Base-by-base conservation (phyloP, 225 moss, liverwort and hornwort species). In the Polytrichum formosum region DNA sequence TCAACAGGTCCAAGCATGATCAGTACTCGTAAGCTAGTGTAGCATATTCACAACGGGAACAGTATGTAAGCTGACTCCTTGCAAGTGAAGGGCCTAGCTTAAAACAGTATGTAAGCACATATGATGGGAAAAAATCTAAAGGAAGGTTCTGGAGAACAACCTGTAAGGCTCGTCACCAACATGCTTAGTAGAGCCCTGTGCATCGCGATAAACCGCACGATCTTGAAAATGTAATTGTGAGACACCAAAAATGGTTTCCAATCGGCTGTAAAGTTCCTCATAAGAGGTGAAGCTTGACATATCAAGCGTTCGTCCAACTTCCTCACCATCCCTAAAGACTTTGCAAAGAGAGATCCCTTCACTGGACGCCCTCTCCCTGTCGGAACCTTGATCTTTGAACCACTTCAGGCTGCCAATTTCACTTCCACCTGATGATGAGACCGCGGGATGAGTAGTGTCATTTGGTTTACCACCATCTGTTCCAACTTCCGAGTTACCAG, bases 131-230 rank as follows among this genome's bases (percentile, higher is more conserved):
- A 13, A 46, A 46, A 0, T 46, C 46, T 46, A 4, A 35, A 69
- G 28, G 22, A 66, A 54, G 21, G 8, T 18, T 13, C 54, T 62
- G 23, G 21, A 35, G 10, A 72, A 65, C 63, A 77, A 93, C 91
- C 90, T 88, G 88, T 85, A 90, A 70, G 89, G 84, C 68, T 90
- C 89, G 54, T 77, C 74, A 16, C 87, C 91, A 54, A 88, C 85
- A 2, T 66, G 68, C 54, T 75, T 78, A 17, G 69, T 72, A 65
- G 29, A 71, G 66, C 82, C 87, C 65, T 67, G 73, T 16, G 80
- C 79, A 30, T 79, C 75, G 53, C 53, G 19, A 33, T 87, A 93
- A 1, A 87, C 83, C 74, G 84, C 77, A 30, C 77, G 69, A 23
- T 84, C 76, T 68, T 77, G 73, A 17, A 90, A 73, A 63, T 77